Percentiles rank a stretch among this genome's conserved stretches.
These are phyloP conservation scores for Gynandropsis gynandra DNA, from an alignment of 345 rosid species.

Conservation along the genomic window DNA sequence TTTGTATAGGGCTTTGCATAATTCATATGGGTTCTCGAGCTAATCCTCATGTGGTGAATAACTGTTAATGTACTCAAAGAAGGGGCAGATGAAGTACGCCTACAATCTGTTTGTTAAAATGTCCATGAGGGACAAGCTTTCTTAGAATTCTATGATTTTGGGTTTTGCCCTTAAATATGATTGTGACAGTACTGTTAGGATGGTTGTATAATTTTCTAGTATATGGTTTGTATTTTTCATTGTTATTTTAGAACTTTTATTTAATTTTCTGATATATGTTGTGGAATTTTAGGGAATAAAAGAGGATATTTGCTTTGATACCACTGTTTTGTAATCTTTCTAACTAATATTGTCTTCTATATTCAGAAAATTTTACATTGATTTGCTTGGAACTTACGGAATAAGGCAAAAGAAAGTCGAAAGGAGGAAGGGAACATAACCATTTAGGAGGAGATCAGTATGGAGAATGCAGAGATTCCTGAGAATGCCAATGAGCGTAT, in stretches of 20 bases:
- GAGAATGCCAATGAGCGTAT: not conserved
- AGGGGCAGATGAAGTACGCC: slow-evolving; percentile 38
- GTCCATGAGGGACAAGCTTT: slow-evolving; percentile 39
- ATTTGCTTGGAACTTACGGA: no score
- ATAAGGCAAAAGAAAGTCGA: no score
- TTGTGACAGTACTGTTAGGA: slow-evolving; percentile 39
- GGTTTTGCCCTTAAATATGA: slow-evolving; percentile 44
- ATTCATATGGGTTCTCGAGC: slow-evolving; percentile 40
- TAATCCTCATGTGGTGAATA: slow-evolving; percentile 49
- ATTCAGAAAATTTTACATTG: no score
- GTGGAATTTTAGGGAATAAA: no score
- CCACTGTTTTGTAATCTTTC: no score
- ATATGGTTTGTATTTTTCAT: no score
- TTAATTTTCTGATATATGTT: no score
- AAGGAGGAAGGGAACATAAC: no score
- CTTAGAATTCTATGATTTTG: slow-evolving; percentile 65
- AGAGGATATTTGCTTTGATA: no score
- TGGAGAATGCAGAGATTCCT: not conserved
- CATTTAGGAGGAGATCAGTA: not conserved
- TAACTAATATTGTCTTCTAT: no score
- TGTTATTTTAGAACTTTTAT: no score
- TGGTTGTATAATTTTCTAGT: no score
- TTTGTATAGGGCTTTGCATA: slow-evolving; percentile 37
- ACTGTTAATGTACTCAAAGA: slow-evolving; percentile 44
- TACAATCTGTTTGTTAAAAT: slow-evolving; percentile 51